Percentiles rank a stretch among this genome's conserved stretches.
Conservation (phyloP, 1,139 yeast genomes). For the Sugiyamaella xylanicola region DNA sequence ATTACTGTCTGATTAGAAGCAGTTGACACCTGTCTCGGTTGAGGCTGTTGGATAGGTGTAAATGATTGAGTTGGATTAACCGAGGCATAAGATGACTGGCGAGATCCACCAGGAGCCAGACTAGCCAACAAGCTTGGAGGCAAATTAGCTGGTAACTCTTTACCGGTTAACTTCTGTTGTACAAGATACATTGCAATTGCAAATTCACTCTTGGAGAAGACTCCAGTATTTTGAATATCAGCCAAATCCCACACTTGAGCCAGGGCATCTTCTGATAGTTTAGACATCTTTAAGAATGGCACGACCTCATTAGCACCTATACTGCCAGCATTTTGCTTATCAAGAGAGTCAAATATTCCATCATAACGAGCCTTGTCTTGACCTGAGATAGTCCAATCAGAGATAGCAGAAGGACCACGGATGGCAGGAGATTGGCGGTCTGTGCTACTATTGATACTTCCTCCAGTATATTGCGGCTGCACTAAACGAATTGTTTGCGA, state of each 20-base stretch:
- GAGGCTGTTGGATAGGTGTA: constrained; percentile 29
- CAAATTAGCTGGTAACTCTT: constrained; percentile 62
- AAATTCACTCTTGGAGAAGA: constrained; percentile 78
- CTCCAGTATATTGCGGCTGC: constrained; percentile 41
- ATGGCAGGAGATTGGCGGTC: constrained; percentile 22
- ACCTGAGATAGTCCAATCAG: constrained; percentile 69
- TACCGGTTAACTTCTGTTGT: constrained; percentile 78
- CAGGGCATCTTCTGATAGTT: constrained; percentile 77
- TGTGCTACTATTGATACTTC: constrained; percentile 38
- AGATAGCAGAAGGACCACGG: constrained; percentile 16
- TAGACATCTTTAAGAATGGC: constrained; percentile 83
- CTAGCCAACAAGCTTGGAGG: constrained; percentile 38
- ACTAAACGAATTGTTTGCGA: constrained; percentile 17
- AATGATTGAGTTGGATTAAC: constrained; percentile 29
- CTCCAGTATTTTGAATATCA: constrained; percentile 85
- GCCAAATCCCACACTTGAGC: constrained; percentile 95
- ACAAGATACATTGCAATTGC: constrained; percentile 92
- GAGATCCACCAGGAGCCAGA: constrained; percentile 24
- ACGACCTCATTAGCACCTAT: constrained; percentile 77
- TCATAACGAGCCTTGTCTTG: constrained; percentile 79
- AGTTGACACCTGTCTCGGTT: constrained; percentile 20
- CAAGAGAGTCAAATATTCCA: constrained; percentile 73
- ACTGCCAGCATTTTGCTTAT: constrained; percentile 61
- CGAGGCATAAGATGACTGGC: constrained; percentile 29
- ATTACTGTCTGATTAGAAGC: constrained; percentile 13